phyloP scores from a whole-genome alignment of 2,329 filamentous ascomycete species.

The Trichoderma koningii region DNA sequence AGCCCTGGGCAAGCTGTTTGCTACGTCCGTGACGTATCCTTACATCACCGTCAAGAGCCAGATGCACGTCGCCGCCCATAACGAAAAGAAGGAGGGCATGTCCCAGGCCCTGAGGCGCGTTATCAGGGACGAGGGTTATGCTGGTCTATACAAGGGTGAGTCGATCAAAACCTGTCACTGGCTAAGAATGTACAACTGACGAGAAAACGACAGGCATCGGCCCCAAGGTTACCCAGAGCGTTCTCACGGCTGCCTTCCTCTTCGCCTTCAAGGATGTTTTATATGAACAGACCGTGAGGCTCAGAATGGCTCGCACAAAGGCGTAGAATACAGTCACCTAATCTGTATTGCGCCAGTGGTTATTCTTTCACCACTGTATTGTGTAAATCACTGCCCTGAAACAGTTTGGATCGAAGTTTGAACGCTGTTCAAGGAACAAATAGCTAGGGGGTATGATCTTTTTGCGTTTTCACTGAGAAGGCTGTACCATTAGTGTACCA shows the following conservation, averaged over 20 bases:
- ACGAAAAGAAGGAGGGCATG: constrained; percentile 79
- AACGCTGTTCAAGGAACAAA: neutral
- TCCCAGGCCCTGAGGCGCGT: constrained; percentile 75
- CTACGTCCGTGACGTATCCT: constrained; percentile 91
- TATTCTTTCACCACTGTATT: neutral
- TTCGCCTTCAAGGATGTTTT: constrained; percentile 98
- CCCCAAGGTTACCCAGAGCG: constrained; percentile 95
- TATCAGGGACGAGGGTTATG: constrained; percentile 85
- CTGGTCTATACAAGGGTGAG: constrained; percentile 85
- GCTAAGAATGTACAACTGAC: constrained; percentile 20
- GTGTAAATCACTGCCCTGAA: too few relatives aligned
- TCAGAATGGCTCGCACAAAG: constrained; percentile 54
- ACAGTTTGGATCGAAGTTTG: constrained; percentile 29
- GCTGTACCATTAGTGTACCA: constrained; percentile 21
- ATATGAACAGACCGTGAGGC: constrained; percentile 76
- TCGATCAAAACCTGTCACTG: neutral
- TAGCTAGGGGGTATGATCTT: constrained; percentile 5
- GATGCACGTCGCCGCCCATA: constrained; percentile 86
- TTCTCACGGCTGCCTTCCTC: constrained; percentile 91
- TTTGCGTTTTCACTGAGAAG: neutral
- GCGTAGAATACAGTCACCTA: neutral
- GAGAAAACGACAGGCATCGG: constrained; percentile 68
- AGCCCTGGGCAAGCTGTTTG: constrained; percentile 90
- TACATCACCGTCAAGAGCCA: constrained; percentile 99
- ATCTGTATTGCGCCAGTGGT: neutral